Evolutionary conservation across 2,329 filamentous ascomycete genomes (phyloP).

Genomic region (Cercospora canescens): DNA sequence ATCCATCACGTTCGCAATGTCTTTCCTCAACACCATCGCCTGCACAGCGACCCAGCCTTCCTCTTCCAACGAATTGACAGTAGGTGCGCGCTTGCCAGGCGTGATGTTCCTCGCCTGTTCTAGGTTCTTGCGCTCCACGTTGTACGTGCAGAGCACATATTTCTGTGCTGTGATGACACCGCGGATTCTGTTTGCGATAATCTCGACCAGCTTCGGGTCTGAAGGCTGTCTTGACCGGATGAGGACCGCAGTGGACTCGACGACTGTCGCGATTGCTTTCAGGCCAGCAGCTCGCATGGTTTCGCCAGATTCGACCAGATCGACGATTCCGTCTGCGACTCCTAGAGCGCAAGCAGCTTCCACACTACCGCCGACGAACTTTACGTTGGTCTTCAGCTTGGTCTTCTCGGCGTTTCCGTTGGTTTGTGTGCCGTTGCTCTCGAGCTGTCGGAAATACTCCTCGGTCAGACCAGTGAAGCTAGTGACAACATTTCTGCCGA

Average conservation of each 20-base stretch:
- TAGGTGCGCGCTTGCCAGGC: slow-evolving; percentile 90
- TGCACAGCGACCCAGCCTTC: slow-evolving; percentile 92
- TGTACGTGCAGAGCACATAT: slow-evolving; percentile 96
- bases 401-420: slow-evolving; percentile 43
- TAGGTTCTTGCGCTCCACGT: slow-evolving; percentile 73
- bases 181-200: slow-evolving; percentile 82
- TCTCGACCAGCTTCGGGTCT: slow-evolving; percentile 75
- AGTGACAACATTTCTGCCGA: slow-evolving; percentile 92
- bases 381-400: slow-evolving; percentile 82
- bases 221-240: slow-evolving; percentile 86
- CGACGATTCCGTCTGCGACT: slow-evolving; percentile 94
- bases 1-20: slow-evolving; percentile 85
- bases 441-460: slow-evolving; percentile 80
- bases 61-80: slow-evolving; percentile 84
- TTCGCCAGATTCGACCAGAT: slow-evolving; percentile 96
- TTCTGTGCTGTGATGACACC: slow-evolving; percentile 95
- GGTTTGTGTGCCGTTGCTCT: slow-evolving; percentile 49
- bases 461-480: slow-evolving; percentile 86
- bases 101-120: slow-evolving; percentile 72
- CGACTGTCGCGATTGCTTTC: slow-evolving; percentile 90
- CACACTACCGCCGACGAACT: slow-evolving; percentile 93
- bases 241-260: slow-evolving; percentile 82
- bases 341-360: slow-evolving; percentile 95
- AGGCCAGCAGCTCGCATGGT: slow-evolving; percentile 96
- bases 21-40: slow-evolving; percentile 88